Evolutionary conservation across 441 rosid genomes (phyloP), one percentile per base, ranked within the genome.

Genomic region (Capsella rubella): DNA sequence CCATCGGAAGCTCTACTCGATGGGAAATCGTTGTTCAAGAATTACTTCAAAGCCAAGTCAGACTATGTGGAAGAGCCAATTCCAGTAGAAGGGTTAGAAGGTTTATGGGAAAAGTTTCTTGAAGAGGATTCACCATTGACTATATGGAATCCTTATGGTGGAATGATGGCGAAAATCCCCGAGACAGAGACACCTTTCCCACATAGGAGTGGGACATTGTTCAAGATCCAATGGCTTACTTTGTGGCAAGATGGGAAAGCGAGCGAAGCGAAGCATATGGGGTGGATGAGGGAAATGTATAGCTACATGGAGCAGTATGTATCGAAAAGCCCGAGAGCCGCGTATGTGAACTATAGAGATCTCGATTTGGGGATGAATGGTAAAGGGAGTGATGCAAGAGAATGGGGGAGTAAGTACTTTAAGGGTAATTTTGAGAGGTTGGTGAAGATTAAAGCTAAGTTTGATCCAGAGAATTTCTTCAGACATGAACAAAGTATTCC

Each of bases 291-390:
- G 66, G 78, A 69, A 4, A 65, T 74, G 64, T 74, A 81, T 59
- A 74, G 61, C 15, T 77, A 77, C 73, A 72, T 75, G 85, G 56
- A 55, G 47, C 51, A 77, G 16, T 82, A 80, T 21, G 84, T 80
- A 0, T 82, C 84, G 2, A 73, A 68, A 64, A 69, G n/a, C 15
- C 87, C 87, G 5, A 80, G 87, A 59, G 4, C 69, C 0, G 87
- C 85, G 3, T 82, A 78, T 64, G 80, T 84, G 69, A 84, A 80
- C 67, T 82, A 78, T 16, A 78, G 78, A 77, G 87, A 84, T 75
- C 82, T 82, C 60, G 87, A 84, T 45, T 47, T 82, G 62, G 88
- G 88, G 31, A 73, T 53, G 81, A 82, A 84, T 73, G 70, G 77
- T 54, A 67, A 75, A 50, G 76, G 54, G 15, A 73, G 55, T 46